These are phyloP conservation scores for Dendrobium chrysotoxum DNA, from an alignment of 106 monocot species.

Conservation along the genomic window DNA sequence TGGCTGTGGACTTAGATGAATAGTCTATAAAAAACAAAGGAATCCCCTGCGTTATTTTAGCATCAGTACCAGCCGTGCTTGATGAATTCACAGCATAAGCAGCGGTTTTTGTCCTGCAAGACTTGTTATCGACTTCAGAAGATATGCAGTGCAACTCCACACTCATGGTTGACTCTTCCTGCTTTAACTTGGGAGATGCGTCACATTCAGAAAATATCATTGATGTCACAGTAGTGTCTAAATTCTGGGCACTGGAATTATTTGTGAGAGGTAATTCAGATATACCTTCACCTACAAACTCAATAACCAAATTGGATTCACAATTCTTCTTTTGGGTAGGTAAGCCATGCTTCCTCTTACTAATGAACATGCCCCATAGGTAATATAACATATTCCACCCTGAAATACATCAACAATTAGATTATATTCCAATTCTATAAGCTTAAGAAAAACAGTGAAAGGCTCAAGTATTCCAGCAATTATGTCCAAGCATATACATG, in stretches of 20 bases:
- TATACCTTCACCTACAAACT: neutral
- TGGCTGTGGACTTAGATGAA: neutral
- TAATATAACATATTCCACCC: constrained; percentile 63
- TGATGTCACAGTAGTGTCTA: neutral
- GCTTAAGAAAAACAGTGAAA: neutral
- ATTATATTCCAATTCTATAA: neutral
- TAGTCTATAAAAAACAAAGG: neutral
- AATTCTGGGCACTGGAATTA: neutral
- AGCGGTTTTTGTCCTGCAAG: neutral
- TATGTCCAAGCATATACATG: neutral
- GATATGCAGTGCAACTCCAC: too few relatives aligned
- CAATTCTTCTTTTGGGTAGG: neutral
- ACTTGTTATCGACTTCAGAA: too few relatives aligned
- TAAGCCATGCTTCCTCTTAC: constrained; percentile 4
- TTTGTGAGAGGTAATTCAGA: neutral
- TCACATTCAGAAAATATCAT: neutral
- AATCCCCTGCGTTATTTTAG: neutral
- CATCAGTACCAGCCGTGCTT: neutral
- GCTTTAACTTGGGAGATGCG: too few relatives aligned
- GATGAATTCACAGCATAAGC: neutral
- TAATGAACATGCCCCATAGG: constrained; percentile 76
- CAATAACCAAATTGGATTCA: neutral
- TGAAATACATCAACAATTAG: constrained; percentile 8
- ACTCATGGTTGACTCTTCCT: too few relatives aligned
- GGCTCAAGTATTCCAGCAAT: neutral